Base-by-base conservation (phyloP, 441 rosid species). In the Gossypium gossypioides region DNA sequence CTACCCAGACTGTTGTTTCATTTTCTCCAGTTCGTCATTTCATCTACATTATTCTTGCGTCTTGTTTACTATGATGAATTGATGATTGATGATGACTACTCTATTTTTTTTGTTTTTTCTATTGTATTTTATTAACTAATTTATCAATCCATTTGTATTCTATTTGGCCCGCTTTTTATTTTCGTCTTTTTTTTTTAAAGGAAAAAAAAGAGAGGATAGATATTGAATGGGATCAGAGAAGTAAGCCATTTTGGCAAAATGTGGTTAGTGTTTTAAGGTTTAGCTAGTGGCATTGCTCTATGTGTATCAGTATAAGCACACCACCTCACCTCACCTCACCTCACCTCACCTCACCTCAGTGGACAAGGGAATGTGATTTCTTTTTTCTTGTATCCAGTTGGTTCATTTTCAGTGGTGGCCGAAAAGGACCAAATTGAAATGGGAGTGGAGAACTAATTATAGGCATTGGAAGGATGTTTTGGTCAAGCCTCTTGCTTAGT, bases 121-220 rank as follows among this genome's bases (percentile, higher is more conserved):
- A 72, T 65, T 54, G 48, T 44, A 16, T 44, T 58, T 61, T 46
- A 57, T 56, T 32, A 63, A 75, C 61, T 40, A 68, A 82, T 59
- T 74, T 75, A 72, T 72, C 77, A 66, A 72, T 71, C 74, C 46
- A 77, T 73, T 74, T 80, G 81, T 79, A 78, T 81, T 72, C 67
- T 71, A 73, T 80, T 63, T 18, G 72, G 19, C 68, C 40, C 48
- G 73, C 63, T 63, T 44, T 46, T 69, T 81, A 57, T 73, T 81
- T 76, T 79, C 63, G 42, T 37, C 10, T 7, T 37, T 37, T 1
- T 37, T 37, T 37, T 7, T 7, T 0, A 7, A 7, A 69, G 73
- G 1, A 3, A 27, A 19, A 24, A n/a, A 64, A 16, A 6, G 29
- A 67, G 27, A 29, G 44, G 25, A 9, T 52, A 40, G 48, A 58